These are phyloP conservation scores for Cicer cuneatum DNA, from an alignment of 306 rosid species.

Conservation along the genomic window DNA sequence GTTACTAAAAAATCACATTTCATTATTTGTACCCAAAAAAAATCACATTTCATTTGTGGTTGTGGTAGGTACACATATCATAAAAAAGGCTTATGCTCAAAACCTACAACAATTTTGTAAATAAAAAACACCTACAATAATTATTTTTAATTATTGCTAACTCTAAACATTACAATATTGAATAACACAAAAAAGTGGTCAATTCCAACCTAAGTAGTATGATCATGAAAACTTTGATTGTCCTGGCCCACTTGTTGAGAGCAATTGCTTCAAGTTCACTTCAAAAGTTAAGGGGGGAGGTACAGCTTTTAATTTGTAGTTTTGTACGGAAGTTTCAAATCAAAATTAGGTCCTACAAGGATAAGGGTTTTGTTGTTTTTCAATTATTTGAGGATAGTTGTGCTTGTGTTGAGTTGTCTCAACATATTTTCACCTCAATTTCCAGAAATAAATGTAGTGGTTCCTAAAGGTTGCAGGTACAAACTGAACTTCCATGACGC, in stretches of 20 bases:
- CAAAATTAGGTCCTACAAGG: slow-evolving; percentile 38
- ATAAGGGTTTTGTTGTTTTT: slow-evolving; percentile 42
- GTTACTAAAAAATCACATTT: too few relatives aligned
- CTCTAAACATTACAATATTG: too few relatives aligned
- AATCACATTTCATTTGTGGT: too few relatives aligned
- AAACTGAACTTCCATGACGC: too few relatives aligned
- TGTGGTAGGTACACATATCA: too few relatives aligned
- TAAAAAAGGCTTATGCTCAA: too few relatives aligned
- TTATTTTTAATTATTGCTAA: too few relatives aligned
- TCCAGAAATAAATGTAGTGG: slow-evolving; percentile 16
- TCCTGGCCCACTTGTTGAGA: background rate
- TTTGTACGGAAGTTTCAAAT: slow-evolving; percentile 42
- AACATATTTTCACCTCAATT: slow-evolving; percentile 11
- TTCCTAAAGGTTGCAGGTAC: slow-evolving; percentile 3
- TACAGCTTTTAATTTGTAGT: slow-evolving; percentile 24
- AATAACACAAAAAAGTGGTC: too few relatives aligned
- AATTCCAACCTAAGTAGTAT: too few relatives aligned
- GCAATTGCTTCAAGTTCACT: slow-evolving; percentile 31
- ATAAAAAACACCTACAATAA: too few relatives aligned
- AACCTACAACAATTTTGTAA: too few relatives aligned
- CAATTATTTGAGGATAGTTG: slow-evolving; percentile 43
- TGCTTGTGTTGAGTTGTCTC: slow-evolving; percentile 29
- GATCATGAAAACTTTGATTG: slow-evolving; percentile 4
- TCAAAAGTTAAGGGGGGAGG: slow-evolving; percentile 21
- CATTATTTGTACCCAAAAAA: too few relatives aligned